Conservation (phyloP, 1,139 yeast species). For the Taiozyma sp. region DNA sequence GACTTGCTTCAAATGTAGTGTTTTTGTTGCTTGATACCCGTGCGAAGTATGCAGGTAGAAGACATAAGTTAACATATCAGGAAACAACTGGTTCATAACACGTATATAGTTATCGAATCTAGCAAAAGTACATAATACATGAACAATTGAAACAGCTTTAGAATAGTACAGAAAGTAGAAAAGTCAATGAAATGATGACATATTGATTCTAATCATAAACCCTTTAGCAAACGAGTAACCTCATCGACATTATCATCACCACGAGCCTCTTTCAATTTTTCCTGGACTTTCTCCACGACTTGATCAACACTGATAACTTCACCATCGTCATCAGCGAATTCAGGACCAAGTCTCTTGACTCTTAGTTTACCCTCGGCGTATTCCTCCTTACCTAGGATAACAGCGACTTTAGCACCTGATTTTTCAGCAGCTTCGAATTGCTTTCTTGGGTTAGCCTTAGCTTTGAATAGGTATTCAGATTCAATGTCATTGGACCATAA, state of each 20-base stretch:
- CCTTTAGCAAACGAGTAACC: constrained; percentile 56
- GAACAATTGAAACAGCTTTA: too few species aligned
- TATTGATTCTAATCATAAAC: constrained; percentile 29
- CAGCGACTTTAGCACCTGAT: constrained; percentile 86
- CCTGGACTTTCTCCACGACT: constrained; percentile 50
- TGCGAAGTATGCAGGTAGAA: too few species aligned
- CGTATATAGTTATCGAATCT: too few species aligned
- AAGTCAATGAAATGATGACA: too few species aligned
- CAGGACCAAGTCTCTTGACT: constrained; percentile 85
- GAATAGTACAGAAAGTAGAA: too few species aligned
- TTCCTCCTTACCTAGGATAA: constrained; percentile 94
- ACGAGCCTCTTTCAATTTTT: constrained; percentile 41
- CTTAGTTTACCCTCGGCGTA: constrained; percentile 70
- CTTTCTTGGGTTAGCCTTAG: constrained; percentile 90
- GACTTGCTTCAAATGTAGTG: neutral
- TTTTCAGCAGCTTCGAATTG: constrained; percentile 98
- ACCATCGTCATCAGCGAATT: constrained; percentile 86
- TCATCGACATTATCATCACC: constrained; percentile 40
- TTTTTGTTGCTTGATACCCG: neutral
- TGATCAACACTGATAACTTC: constrained; percentile 62
- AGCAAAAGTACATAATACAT: too few species aligned
- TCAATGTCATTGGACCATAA: constrained; percentile 89
- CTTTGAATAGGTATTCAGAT: constrained; percentile 85
- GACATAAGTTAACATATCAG: too few species aligned
- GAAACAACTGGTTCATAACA: too few species aligned